Conservation (phyloP, 306 rosid genomes). For the Corylus heterophylla region DNA sequence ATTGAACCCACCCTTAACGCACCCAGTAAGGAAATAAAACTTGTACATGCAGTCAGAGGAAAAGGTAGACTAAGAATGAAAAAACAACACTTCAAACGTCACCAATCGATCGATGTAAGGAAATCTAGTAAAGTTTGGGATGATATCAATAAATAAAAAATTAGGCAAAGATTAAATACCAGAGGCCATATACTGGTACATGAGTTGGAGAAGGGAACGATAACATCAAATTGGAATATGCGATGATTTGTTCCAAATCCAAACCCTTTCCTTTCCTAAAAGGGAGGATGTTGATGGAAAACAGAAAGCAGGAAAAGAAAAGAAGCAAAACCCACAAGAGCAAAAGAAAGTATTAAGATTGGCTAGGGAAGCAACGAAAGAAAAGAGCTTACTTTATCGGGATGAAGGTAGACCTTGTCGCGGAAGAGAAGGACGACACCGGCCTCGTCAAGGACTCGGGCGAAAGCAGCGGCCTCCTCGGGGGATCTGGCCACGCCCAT, state of each 20-base stretch:
- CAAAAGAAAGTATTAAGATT: neutral
- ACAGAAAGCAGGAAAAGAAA: neutral
- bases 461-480: slow-evolving; percentile 73
- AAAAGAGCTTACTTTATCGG: slow-evolving; percentile 63
- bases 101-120: neutral
- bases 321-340: neutral
- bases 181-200: neutral
- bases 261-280: too few relatives aligned
- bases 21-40: neutral
- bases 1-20: neutral
- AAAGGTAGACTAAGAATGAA: neutral
- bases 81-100: neutral
- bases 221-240: neutral
- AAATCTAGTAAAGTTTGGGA: neutral
- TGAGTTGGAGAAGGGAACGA: neutral
- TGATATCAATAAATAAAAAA: neutral
- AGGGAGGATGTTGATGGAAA: neutral
- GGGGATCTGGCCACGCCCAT: slow-evolving; percentile 69
- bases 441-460: slow-evolving; percentile 86
- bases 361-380: neutral
- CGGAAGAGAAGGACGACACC: slow-evolving; percentile 84
- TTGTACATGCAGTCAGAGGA: neutral
- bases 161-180: neutral
- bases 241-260: neutral
- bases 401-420: slow-evolving; percentile 92